These are phyloP conservation scores for Penicillium sp. DNA, from an alignment of 2,329 filamentous ascomycete species.

Conservation along the genomic window DNA sequence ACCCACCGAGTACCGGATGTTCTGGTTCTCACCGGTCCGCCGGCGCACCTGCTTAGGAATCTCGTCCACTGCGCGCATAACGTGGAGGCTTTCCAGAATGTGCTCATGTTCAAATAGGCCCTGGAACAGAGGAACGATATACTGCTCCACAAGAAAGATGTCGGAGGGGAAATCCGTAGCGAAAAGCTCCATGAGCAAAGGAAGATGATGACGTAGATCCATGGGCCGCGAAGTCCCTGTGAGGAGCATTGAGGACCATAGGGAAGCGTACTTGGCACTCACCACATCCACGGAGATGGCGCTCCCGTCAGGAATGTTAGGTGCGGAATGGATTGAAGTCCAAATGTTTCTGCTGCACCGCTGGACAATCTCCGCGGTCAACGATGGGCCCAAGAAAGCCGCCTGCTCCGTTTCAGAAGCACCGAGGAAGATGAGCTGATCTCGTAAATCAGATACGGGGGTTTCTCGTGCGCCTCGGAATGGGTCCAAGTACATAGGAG, in stretches of 20 bases:
- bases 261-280: constrained; percentile 68
- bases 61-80: constrained; percentile 59
- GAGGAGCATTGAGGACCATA: constrained; percentile 70
- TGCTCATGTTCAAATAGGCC: constrained; percentile 55
- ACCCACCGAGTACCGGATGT: constrained; percentile 70
- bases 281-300: constrained; percentile 55
- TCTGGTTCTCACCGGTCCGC: constrained; percentile 38
- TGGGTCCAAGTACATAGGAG: constrained; percentile 80
- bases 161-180: constrained; percentile 71
- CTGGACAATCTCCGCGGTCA: constrained; percentile 68
- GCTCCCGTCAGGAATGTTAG: constrained; percentile 32
- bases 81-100: constrained; percentile 56
- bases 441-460: constrained; percentile 58
- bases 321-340: constrained; percentile 63
- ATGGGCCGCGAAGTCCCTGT: constrained; percentile 42
- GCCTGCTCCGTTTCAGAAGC: constrained; percentile 40
- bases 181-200: constrained; percentile 66
- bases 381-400: constrained; percentile 65
- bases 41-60: constrained; percentile 53
- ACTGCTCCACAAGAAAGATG: constrained; percentile 68
- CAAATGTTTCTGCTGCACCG: constrained; percentile 81
- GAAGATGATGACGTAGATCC: constrained; percentile 64
- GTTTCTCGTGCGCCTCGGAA: constrained; percentile 72
- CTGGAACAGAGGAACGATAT: constrained; percentile 64
- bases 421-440: constrained; percentile 59